A percentile compares a stretch with the other conserved stretches of the same genome.
Conservation (phyloP, 2,329 filamentous ascomycete species). For the Epichloe glyceriae region DNA sequence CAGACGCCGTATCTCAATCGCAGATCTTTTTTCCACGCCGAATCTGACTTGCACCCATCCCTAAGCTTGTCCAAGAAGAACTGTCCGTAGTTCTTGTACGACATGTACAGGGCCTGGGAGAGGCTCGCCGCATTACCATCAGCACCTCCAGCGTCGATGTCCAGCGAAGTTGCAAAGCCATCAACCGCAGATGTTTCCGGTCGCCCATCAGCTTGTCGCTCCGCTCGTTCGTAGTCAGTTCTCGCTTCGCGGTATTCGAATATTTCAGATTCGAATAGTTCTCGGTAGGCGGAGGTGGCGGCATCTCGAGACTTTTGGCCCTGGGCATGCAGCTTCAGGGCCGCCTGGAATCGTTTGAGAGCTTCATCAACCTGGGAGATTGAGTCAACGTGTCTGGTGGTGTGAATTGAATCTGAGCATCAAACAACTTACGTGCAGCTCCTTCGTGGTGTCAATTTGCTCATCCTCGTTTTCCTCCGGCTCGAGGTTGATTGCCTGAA, state of each 20-base stretch:
- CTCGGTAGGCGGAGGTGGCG: slow-evolving; percentile 69
- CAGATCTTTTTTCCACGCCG: slow-evolving; percentile 29
- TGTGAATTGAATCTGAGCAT: background rate
- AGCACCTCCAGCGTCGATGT: slow-evolving; percentile 45
- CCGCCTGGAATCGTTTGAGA: slow-evolving; percentile 83
- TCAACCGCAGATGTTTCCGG: slow-evolving; percentile 29
- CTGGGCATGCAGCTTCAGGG: slow-evolving; percentile 82
- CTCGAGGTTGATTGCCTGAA: slow-evolving; percentile 86
- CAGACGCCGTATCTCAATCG: slow-evolving; percentile 18
- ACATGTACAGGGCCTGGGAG: slow-evolving; percentile 79
- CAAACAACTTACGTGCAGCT: slow-evolving; percentile 52
- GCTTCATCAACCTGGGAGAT: slow-evolving; percentile 72
- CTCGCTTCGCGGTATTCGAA: slow-evolving; percentile 82
- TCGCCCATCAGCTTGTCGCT: slow-evolving; percentile 38
- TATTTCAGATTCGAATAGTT: slow-evolving; percentile 82
- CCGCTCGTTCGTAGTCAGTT: slow-evolving; percentile 69
- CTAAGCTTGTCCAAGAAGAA: slow-evolving; percentile 60
- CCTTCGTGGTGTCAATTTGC: slow-evolving; percentile 87
- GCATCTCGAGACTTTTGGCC: slow-evolving; percentile 63
- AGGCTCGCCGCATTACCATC: slow-evolving; percentile 70
- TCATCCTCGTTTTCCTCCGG: slow-evolving; percentile 82
- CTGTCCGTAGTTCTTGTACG: slow-evolving; percentile 91
- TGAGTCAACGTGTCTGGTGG: background rate
- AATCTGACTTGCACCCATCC: slow-evolving; percentile 29
- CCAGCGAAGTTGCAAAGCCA: slow-evolving; percentile 36